Evolutionary conservation across 169 alveolate species (phyloP), one percentile per base, ranked within the genome.

Genomic region (Blepharisma undulans): DNA sequence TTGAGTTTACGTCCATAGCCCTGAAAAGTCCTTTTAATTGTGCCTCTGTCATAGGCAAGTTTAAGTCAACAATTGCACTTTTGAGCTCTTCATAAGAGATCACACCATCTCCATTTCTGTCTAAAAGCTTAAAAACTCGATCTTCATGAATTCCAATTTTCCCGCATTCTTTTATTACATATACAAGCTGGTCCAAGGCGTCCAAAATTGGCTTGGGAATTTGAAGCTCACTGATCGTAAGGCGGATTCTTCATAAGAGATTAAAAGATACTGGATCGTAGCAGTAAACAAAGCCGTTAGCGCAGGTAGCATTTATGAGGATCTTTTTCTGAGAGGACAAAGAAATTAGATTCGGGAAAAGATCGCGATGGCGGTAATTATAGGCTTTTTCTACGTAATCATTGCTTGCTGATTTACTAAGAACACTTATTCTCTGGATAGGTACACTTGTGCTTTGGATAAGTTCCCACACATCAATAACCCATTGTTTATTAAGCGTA

Each of bases 231-330:
- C 25, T 36, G 29, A 72, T 27, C 29, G 74, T 66, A 27, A 90
- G 36, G 27, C 91, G 19, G 29, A 91, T 88, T 77, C 77, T 90
- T 85, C 87, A 87, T 14, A 88, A 34, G 16, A 91, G 91, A 4
- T 93, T 88, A 81, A 93, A 82, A 48, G 96, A 93, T 36, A 91
- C 89, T 19, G 96, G 94, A 19, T 93, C 96, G 59, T 91, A 90
- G 84, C 86, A 91, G 29, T 90, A 92, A 7, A 93, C 84, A 60
- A 78, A 72, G 12, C 96, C 96, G 82, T 91, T 94, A n/a, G 87
- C 96, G 88, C 96, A 93, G n/a, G 93, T 78, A n/a, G 96, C 90
- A 72, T 93, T 93, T 3, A 91, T 93, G 6, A 93, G 27, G n/a
- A 86, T 32, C 27, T 48, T 72, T 19, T 48, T 48, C 7, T 60